Conservation (phyloP, 768 basidiomycete genomes). For the Lentinula edodes region DNA sequence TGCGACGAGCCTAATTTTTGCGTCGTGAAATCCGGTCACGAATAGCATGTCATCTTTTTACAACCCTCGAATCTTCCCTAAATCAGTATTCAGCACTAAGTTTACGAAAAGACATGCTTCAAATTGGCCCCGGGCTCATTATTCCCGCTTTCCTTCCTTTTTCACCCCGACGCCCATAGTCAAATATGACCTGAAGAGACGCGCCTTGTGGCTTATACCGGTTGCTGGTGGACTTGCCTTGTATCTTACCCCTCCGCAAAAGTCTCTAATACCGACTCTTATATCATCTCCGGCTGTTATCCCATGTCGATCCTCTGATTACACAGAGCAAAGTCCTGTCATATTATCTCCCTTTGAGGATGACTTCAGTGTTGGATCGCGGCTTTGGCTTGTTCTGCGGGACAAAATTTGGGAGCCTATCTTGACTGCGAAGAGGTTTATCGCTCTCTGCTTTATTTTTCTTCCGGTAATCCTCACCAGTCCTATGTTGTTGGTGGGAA, state of each 20-base stretch:
- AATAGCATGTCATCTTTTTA: background rate
- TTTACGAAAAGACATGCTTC: constrained; percentile 20
- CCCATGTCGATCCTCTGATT: constrained; percentile 26
- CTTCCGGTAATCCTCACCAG: constrained; percentile 78
- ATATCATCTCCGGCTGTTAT: constrained; percentile 45
- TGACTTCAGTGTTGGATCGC: constrained; percentile 37
- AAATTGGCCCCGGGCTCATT: constrained; percentile 10
- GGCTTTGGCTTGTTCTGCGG: constrained; percentile 43
- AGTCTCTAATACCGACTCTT: constrained; percentile 38
- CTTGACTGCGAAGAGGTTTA: constrained; percentile 75
- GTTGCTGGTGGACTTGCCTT: constrained; percentile 49
- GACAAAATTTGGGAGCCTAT: constrained; percentile 78
- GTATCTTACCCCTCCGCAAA: constrained; percentile 38
- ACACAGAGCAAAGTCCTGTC: constrained; percentile 17
- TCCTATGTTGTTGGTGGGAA: constrained; percentile 78
- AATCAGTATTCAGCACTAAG: background rate
- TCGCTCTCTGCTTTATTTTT: constrained; percentile 79
- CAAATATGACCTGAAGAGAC: constrained; percentile 19
- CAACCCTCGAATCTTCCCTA: background rate
- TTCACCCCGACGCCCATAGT: constrained; percentile 27
- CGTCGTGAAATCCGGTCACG: background rate
- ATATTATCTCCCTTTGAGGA: constrained; percentile 71
- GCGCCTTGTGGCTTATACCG: constrained; percentile 52
- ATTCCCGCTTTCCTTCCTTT: constrained; percentile 20
- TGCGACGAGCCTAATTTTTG: background rate